Percentiles rank a stretch among this genome's conserved stretches.
These are phyloP conservation scores for Lachnellula subtilissima DNA, from an alignment of 2,329 filamentous ascomycete species.

Conservation along the genomic window DNA sequence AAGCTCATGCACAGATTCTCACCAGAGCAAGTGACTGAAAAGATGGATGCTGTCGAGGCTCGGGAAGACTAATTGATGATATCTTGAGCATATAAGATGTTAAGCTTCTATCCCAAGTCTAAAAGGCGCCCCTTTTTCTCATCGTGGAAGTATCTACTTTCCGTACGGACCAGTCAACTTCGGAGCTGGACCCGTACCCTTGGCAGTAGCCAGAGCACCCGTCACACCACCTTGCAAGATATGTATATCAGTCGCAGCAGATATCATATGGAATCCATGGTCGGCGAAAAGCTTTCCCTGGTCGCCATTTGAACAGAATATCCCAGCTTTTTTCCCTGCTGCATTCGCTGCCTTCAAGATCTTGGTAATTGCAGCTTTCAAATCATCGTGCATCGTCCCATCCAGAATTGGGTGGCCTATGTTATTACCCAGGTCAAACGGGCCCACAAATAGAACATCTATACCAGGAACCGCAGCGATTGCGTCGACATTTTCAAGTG, in stretches of 20 bases:
- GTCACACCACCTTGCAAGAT: constrained; percentile 44
- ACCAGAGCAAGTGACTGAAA: constrained; percentile 56
- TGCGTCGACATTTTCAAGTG: constrained; percentile 54
- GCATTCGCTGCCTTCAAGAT: constrained; percentile 52
- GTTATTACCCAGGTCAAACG: constrained; percentile 61
- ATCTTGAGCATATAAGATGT: not conserved
- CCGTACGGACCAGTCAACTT: constrained; percentile 29
- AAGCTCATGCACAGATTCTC: constrained; percentile 79
- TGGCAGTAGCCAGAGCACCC: constrained; percentile 43
- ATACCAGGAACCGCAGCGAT: constrained; percentile 57
- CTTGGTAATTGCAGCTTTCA: constrained; percentile 54
- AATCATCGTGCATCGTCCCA: constrained; percentile 52
- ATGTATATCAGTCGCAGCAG: constrained; percentile 52
- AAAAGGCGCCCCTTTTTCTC: not conserved
- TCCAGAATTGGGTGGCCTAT: constrained; percentile 59
- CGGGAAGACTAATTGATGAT: not conserved
- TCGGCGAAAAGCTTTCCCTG: constrained; percentile 51
- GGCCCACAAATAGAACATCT: constrained; percentile 61
- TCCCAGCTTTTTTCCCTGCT: constrained; percentile 62
- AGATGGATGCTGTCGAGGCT: constrained; percentile 57
- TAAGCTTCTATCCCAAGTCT: not conserved
- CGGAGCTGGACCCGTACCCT: constrained; percentile 32
- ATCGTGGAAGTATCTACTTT: constrained; percentile 12
- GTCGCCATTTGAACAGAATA: constrained; percentile 52
- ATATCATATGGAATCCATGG: constrained; percentile 59